Evolutionary conservation across 78 protist species (phyloP).

Genomic region (Isochrysis galbana): DNA sequence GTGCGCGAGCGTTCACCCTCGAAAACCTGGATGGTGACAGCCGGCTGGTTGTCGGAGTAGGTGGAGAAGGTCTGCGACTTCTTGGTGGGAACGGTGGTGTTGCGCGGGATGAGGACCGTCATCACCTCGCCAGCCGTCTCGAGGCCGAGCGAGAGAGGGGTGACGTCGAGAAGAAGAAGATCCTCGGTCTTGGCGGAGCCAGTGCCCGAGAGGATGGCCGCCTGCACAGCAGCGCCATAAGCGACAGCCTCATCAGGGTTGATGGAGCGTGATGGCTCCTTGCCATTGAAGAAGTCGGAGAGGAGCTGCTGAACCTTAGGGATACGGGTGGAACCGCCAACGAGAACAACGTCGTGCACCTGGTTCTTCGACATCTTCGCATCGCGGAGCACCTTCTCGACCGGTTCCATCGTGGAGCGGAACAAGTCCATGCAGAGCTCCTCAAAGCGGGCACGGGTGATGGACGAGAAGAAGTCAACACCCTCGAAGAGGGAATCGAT

Average conservation of each 20-base stretch:
- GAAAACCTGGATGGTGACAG: constrained; percentile 81
- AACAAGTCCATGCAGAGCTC: constrained; percentile 91
- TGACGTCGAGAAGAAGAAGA: constrained; percentile 93
- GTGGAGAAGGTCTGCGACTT: constrained; percentile 95
- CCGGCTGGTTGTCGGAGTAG: constrained; percentile 93
- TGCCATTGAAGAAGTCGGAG: constrained; percentile 94
- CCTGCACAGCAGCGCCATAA: constrained; percentile 99
- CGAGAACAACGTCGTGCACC: constrained; percentile 92
- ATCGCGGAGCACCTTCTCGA: constrained; percentile 86
- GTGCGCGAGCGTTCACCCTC: constrained; percentile 99
- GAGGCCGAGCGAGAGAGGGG: constrained; percentile 98
- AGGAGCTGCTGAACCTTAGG: constrained; percentile 95
- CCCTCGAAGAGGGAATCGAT: constrained; percentile 94
- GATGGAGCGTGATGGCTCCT: constrained; percentile 85
- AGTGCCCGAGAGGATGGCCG: constrained; percentile 88
- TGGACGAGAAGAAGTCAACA: constrained; percentile 87
- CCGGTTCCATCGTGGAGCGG: constrained; percentile 87
- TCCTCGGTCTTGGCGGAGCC: constrained; percentile 40
- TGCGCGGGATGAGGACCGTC: constrained; percentile 95
- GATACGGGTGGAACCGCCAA: constrained; percentile 98
- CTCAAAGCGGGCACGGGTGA: constrained; percentile 98
- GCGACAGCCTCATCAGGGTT: constrained; percentile 99
- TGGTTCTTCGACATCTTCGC: constrained; percentile 75
- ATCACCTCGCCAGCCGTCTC: constrained; percentile 99
- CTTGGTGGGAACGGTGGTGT: constrained; percentile 97